Evolutionary conservation across 345 rosid genomes (phyloP), one percentile per base, ranked within the genome.

Genomic region (Acer saccharum): DNA sequence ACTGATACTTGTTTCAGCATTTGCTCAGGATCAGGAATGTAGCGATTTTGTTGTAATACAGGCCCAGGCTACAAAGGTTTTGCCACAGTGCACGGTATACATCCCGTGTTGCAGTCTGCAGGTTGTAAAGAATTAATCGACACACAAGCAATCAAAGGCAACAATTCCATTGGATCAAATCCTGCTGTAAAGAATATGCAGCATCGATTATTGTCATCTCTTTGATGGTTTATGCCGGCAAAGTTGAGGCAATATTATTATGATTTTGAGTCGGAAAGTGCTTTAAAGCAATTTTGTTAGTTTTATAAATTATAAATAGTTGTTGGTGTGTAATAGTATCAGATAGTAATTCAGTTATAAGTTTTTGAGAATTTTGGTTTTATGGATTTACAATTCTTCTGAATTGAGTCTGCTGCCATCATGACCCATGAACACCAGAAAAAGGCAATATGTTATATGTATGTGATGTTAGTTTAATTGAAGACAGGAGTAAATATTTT

Each of bases 241-340:
- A 54, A 54, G n/a, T 54, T 13, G 8, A 54, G 58, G n/a, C 16
- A 18, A 54, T 54, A 54, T 14, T 52, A 52, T 4, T 54, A 54
- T 4, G n/a, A 54, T 54, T 54, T 54, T 16, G 58, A 54, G 50
- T 46, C 50, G 50, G 1, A 11, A 72, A 25, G 27, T 25, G 27
- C 27, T 25, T 25, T 25, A 25, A 25, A 58, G 54, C 76, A 60
- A 60, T 39, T 72, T 72, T 72, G 67, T 13, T 16, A 5, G 65
- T 58, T 11, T 35, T 11, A 55, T n/a, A 8, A 4, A 39, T 35
- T 11, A 55, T n/a, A 8, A 4, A 39, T 2, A 18, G 20, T 32
- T 1, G 14, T 21, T 60, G 67, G 39, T 21, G 7, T 50, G 61
- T 25, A 20, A 54, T 25, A 25, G 21, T 46, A 7, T 69, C 27